Conservation (phyloP, 306 rosid genomes). For the Nissolia schottii region DNA sequence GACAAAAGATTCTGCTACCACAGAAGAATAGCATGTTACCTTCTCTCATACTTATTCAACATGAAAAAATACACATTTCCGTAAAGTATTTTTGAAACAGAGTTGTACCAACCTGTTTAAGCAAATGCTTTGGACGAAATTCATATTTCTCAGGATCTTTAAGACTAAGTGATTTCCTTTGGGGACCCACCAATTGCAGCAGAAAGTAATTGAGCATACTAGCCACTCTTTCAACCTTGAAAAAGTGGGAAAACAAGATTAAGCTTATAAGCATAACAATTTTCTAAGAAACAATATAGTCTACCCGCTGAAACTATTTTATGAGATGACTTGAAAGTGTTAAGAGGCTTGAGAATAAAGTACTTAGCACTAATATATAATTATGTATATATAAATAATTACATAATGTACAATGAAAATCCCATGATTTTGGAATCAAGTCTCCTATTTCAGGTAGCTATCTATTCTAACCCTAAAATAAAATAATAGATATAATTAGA, state of each 20-base stretch:
- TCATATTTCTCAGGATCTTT: slow-evolving; percentile 98
- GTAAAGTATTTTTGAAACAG: background rate
- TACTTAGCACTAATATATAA: too few species aligned
- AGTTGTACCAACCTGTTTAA: slow-evolving; percentile 69
- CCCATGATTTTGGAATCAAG: too few species aligned
- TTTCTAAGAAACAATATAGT: background rate
- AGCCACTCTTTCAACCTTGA: slow-evolving; percentile 96
- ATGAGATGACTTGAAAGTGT: background rate
- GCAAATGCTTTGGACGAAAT: slow-evolving; percentile 91
- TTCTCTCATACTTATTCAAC: background rate
- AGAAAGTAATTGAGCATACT: slow-evolving; percentile 99
- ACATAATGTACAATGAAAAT: too few species aligned
- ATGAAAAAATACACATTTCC: background rate
- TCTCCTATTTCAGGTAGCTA: too few species aligned
- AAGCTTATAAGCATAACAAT: background rate
- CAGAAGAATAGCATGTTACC: slow-evolving; percentile 2
- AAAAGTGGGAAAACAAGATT: slow-evolving; percentile 4
- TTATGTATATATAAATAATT: too few species aligned
- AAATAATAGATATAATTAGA: too few species aligned
- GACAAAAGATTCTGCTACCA: background rate
- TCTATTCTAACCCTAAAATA: too few species aligned
- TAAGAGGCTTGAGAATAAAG: too few species aligned
- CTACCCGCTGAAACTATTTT: background rate
- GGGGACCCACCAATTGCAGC: slow-evolving; percentile 96
- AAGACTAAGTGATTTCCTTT: slow-evolving; percentile 86